Evolutionary conservation across 225 moss, liverwort and hornwort genomes (phyloP).

Genomic region (Lunularia cruciata): DNA sequence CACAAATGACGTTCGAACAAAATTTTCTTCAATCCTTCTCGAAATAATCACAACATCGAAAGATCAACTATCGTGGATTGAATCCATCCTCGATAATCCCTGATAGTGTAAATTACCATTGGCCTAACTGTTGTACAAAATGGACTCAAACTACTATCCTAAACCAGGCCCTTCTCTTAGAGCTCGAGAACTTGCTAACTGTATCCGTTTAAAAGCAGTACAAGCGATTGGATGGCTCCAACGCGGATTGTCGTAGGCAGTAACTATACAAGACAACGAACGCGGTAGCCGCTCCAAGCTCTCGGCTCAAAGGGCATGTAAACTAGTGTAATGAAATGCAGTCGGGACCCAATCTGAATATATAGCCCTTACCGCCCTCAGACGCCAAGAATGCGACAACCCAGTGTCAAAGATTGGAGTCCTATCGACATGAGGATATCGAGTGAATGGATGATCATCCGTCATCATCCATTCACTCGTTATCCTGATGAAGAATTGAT

Average conservation of each 20-base stretch:
- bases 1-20: no score
- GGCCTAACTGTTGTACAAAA: conserved; percentile 11
- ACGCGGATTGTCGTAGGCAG: not conserved
- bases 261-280: not conserved
- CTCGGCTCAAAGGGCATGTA: no score
- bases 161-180: not conserved
- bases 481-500: not conserved
- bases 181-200: not conserved
- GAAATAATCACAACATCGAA: no score
- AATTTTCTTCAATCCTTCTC: no score
- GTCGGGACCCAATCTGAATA: not conserved
- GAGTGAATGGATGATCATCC: not conserved
- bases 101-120: no score
- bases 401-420: not conserved
- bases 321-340: not conserved
- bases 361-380: not conserved
- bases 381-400: not conserved
- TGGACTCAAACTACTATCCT: not conserved
- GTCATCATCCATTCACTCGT: no score
- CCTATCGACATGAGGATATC: not conserved
- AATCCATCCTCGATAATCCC: no score
- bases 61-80: no score
- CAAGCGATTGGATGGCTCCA: not conserved
- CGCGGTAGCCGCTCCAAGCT: no score
- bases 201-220: not conserved